Evolutionary conservation across 2,329 filamentous ascomycete genomes (phyloP).

Genomic region (Aureobasidium sp.): DNA sequence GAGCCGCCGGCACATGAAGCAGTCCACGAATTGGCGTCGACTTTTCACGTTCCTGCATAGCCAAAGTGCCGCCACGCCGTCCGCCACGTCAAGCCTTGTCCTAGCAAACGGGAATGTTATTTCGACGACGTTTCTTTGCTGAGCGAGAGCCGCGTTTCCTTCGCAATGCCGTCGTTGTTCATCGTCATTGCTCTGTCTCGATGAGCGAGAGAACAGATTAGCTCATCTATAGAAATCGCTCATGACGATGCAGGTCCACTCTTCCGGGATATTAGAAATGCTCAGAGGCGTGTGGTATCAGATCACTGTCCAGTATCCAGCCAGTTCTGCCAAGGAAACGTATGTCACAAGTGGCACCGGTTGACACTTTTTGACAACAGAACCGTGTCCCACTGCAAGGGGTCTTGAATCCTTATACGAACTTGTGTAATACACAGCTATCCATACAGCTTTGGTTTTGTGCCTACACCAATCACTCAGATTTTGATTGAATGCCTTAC

Average conservation of each 20-base stretch:
- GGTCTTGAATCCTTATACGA: not conserved
- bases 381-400: not conserved
- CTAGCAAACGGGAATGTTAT: conserved; percentile 4
- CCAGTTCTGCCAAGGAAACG: conserved; percentile 8
- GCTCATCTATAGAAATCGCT: not conserved
- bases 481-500: too few species aligned
- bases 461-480: too few species aligned
- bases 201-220: not conserved
- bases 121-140: conserved; percentile 7
- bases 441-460: not conserved
- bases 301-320: not conserved
- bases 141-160: not conserved
- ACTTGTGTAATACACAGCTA: not conserved
- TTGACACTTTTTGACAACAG: conserved; percentile 11
- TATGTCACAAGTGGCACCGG: conserved; percentile 8
- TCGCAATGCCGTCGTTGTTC: not conserved
- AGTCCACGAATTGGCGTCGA: not conserved
- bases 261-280: not conserved
- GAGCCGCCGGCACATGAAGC: conserved; percentile 1
- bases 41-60: conserved; percentile 14
- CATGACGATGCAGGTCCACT: not conserved
- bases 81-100: conserved; percentile 11
- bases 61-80: conserved; percentile 13
- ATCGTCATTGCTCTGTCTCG: not conserved
- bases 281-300: not conserved